These are phyloP conservation scores for Teratosphaeria destructans DNA, from an alignment of 2,329 filamentous ascomycete genomes.

Conservation along the genomic window DNA sequence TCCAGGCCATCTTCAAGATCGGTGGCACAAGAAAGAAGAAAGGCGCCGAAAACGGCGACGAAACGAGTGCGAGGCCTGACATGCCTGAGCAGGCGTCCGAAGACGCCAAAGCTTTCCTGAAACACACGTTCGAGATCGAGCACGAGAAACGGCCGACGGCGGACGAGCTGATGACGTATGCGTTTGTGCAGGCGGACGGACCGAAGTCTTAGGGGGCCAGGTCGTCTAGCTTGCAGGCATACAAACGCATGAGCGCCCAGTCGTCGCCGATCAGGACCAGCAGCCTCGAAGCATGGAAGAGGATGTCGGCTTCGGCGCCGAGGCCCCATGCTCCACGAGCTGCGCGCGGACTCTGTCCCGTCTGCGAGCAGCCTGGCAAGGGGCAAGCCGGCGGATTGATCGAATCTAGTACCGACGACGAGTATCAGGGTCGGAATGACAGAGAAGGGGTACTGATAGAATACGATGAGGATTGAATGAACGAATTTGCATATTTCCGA, in stretches of 20 bases:
- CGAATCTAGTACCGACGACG: background rate
- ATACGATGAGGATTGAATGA: background rate
- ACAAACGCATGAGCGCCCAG: background rate
- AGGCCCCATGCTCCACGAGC: background rate
- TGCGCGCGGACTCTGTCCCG: background rate
- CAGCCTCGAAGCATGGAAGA: background rate
- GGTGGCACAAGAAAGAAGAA: constrained; percentile 67
- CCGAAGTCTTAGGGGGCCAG: background rate
- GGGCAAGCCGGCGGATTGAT: background rate
- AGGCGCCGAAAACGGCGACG: constrained; percentile 12
- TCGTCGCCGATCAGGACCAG: background rate
- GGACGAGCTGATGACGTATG: constrained; percentile 75
- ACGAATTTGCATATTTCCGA: background rate
- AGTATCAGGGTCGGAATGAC: background rate
- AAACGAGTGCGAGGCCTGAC: constrained; percentile 61
- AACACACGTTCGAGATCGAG: constrained; percentile 89
- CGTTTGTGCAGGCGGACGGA: constrained; percentile 42
- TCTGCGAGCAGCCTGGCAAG: background rate
- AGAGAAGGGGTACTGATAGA: background rate
- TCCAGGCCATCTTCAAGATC: constrained; percentile 98
- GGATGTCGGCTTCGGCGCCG: background rate
- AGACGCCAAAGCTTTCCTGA: constrained; percentile 74
- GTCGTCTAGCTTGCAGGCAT: background rate
- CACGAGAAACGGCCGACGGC: constrained; percentile 85
- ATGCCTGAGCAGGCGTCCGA: constrained; percentile 78